Base-by-base conservation (phyloP, 2,329 filamentous ascomycete genomes). In the Exophiala mesophila region DNA sequence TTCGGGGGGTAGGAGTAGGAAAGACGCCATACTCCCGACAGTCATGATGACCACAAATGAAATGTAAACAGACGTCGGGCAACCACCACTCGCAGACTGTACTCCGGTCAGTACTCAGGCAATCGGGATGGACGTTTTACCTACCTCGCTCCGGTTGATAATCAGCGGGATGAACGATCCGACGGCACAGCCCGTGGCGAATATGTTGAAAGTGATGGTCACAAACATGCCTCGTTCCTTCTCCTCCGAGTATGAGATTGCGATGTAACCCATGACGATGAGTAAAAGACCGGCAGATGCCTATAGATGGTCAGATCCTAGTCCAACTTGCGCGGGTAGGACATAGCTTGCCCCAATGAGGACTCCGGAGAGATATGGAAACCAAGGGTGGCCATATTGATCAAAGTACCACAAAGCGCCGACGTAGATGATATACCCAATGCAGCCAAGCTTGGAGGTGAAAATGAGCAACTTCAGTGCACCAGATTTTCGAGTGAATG, bases 161-260 rank as follows among this genome's bases (percentile, higher is more conserved):
- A 45, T 17, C 4, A 45, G 33, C 18, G 43, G 31, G 18, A 45
- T 45, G 13, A 45, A 23, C 8, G 29, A 37, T 2, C 43, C 43
- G 19, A 45, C 26, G 3, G 21, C 23, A 5, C 30, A 18, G n/a
- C 59, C 60, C 2, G 57, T 39, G 10, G 59, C 60, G 20, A 60
- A 55, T 3, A 62, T 52, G 37, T 60, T 62, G 16, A 58, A 47
- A 15, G 51, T 53, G 8, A 56, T 57, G 6, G 59, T 56, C 32
- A 60, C 56, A 35, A 54, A 63, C 8, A 42, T 45, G 1, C 60
- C 59, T 37, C 57, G 57, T 16, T 63, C 58, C 8, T 53, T 44
- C 37, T 63, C 61, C 29, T 63, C 61, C 3, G 61, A 54, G 31
- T 63, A 63, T 1, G 60, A 55, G 17, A 55, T 57, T 10, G 57